A percentile compares a stretch with the other conserved stretches of the same genome.
phyloP scores from a whole-genome alignment of 1,139 yeast genomes.

The Dujonia santamariae region DNA sequence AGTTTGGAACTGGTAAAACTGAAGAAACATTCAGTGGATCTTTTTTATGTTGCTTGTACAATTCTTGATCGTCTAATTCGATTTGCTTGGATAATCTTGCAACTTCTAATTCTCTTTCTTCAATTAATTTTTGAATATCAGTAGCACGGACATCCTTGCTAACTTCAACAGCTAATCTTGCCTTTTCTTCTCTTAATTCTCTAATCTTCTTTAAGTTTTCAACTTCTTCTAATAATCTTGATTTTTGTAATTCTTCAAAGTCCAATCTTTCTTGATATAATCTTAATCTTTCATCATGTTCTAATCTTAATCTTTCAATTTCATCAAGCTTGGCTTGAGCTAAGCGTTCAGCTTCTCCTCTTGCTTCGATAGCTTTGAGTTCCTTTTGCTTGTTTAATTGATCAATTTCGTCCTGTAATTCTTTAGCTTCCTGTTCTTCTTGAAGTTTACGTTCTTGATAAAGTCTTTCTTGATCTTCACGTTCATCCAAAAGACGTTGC shows the following conservation, averaged over 20 bases:
- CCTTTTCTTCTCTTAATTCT: conserved; percentile 38
- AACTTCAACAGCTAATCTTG: conserved; percentile 28
- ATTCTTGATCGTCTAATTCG: conserved; percentile 30
- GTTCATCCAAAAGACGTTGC: conserved; percentile 23
- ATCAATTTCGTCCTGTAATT: conserved; percentile 30
- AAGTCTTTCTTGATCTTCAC: conserved; percentile 24
- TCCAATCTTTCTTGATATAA: conserved; percentile 30
- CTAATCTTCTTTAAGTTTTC: conserved; percentile 37
- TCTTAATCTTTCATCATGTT: conserved; percentile 29
- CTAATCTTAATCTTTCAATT: conserved; percentile 31
- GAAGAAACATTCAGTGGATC: conserved; percentile 9
- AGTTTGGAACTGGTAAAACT: conserved; percentile 11
- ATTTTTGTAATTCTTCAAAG: conserved; percentile 35
- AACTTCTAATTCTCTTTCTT: conserved; percentile 35
- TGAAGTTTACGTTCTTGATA: conserved; percentile 24
- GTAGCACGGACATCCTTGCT: conserved; percentile 22
- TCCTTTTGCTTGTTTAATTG: conserved; percentile 24
- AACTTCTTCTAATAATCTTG: conserved; percentile 35
- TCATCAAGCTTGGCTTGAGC: conserved; percentile 34
- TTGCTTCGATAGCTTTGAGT: conserved; percentile 24
- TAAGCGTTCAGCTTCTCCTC: conserved; percentile 28
- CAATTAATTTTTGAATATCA: conserved; percentile 33
- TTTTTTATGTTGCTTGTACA: conserved; percentile 13
- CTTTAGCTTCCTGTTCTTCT: conserved; percentile 22
- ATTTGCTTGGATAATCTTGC: conserved; percentile 32